phyloP scores from a whole-genome alignment of 495 filamentous ascomycete species.

The Platismatia glauca region DNA sequence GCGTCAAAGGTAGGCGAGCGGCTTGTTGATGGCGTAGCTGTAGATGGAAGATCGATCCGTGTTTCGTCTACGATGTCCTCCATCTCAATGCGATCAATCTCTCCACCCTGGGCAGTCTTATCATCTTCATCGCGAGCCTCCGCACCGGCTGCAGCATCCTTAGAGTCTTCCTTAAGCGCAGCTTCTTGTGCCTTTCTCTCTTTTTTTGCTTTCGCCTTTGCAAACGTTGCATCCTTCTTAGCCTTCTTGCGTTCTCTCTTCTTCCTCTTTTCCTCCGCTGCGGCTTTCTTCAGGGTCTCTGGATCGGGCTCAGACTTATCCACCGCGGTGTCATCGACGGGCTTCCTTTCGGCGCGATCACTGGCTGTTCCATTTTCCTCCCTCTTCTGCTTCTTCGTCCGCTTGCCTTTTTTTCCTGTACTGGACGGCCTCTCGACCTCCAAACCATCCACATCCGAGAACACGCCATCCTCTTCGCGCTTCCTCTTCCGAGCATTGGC shows the following conservation, averaged over 20 bases:
- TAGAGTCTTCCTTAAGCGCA: conserved; percentile 9
- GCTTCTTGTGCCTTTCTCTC: conserved; percentile 31
- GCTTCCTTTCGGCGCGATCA: neutral
- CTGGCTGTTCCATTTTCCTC: conserved; percentile 24
- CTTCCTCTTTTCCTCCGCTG: conserved; percentile 35
- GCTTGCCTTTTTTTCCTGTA: conserved; percentile 27
- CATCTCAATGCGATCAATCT: conserved; percentile 40
- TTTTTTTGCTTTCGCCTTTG: conserved; percentile 41
- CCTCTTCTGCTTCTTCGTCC: conserved; percentile 39
- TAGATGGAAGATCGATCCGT: conserved; percentile 37
- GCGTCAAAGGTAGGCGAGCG: conserved; percentile 60
- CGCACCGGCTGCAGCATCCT: conserved; percentile 1
- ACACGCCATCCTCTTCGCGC: conserved; percentile 41
- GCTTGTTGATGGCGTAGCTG: conserved; percentile 42
- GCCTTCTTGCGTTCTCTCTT: conserved; percentile 45
- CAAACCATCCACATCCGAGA: conserved; percentile 33
- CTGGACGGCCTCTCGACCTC: conserved; percentile 42
- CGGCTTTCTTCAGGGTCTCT: conserved; percentile 16
- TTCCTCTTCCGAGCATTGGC: conserved; percentile 51
- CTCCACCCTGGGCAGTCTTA: conserved; percentile 26
- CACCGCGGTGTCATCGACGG: neutral
- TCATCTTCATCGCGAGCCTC: conserved; percentile 26
- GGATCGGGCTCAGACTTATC: neutral
- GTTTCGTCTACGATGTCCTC: conserved; percentile 34
- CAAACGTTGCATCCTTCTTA: conserved; percentile 36